Evolutionary conservation across 768 basidiomycete species (phyloP), one percentile per base, ranked within the genome.

Genomic region (Coprinellus aureogranulatus): DNA sequence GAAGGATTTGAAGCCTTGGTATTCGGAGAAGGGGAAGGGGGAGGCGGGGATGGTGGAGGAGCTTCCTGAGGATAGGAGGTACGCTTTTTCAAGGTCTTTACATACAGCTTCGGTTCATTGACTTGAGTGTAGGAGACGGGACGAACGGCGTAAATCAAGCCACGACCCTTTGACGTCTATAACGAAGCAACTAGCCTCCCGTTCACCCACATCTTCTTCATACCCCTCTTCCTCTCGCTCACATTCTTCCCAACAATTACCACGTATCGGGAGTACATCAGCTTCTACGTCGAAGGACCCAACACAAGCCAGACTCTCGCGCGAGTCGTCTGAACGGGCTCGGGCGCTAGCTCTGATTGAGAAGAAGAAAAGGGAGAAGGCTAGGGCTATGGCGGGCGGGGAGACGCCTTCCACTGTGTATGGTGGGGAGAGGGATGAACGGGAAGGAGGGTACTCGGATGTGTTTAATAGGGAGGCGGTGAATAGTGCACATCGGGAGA

Each of bases 1-100:
- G 4, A 88, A 90, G 64, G 92, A 94, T 60, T 80, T 91, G 11
- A 86, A 84, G 23, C 90, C 91, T 4, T 94, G 91, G 91, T 94
- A 94, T 68, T 79, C 79, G 16, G 30, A 45, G n/a, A 42, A 20
- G 30, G 34, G 70, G 69, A 45, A 61, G 5, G 37, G 64, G 28
- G 60, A 61, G 3, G 59, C 69, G 14, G 72, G 75, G 44, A 61
- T 65, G 1, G 62, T 66, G 46, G 76, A 52, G 11, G 76, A 52
- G 10, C 39, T 52, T 22, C 51, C 50, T 5, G 57, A 81, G 2
- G 76, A 78, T 55, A 68, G 66, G 61, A 68, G 76, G 81, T 80
- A 55, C 34, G 70, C 59, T 41, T 27, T 55, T 53, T 25, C 30
- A n/a, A n/a, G 55, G 44, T n/a, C 5, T 54, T 49, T 23, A 22